A percentile compares a stretch with the other conserved stretches of the same genome.
phyloP scores from a whole-genome alignment of 371 early-diverging fungal species.

The Mortierella sp. region DNA sequence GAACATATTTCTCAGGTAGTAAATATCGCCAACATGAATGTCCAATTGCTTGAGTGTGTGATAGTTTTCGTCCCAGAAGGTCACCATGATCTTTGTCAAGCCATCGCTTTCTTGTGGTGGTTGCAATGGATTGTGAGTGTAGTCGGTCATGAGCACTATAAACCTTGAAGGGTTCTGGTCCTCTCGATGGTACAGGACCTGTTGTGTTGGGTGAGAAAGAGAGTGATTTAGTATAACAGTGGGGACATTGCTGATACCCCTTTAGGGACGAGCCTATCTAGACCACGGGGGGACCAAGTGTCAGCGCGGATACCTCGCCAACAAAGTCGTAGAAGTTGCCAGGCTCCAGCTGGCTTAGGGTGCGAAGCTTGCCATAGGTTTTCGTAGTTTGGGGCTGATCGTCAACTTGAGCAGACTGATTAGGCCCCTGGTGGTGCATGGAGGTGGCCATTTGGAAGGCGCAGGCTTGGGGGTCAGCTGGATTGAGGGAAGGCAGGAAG shows the following conservation, averaged over 20 bases:
- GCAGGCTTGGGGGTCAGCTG: too few relatives aligned
- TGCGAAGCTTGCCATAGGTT: conserved; percentile 3
- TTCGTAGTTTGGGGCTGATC: too few relatives aligned
- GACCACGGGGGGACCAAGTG: too few relatives aligned
- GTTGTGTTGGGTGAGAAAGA: too few relatives aligned
- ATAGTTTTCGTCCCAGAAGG: conserved; percentile 44
- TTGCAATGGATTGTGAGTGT: conserved; percentile 27
- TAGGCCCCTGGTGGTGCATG: background rate
- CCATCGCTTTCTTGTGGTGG: conserved; percentile 19
- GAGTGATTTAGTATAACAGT: too few relatives aligned
- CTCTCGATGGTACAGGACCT: conserved; percentile 19
- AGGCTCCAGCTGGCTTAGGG: conserved; percentile 10
- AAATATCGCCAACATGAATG: conserved; percentile 10
- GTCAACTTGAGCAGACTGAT: background rate
- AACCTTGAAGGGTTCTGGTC: background rate
- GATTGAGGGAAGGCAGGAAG: too few relatives aligned
- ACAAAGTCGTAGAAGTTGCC: conserved; percentile 18
- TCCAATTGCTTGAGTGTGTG: background rate
- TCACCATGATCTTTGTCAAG: conserved; percentile 15
- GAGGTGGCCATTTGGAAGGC: background rate
- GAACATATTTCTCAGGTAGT: conserved; percentile 27
- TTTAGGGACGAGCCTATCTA: too few relatives aligned
- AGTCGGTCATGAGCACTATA: conserved; percentile 32
- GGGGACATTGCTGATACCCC: too few relatives aligned
- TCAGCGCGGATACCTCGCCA: too few relatives aligned